Percentiles rank a stretch among this genome's conserved stretches.
Conservation (phyloP, 345 rosid genomes). For the Combretum micranthum region DNA sequence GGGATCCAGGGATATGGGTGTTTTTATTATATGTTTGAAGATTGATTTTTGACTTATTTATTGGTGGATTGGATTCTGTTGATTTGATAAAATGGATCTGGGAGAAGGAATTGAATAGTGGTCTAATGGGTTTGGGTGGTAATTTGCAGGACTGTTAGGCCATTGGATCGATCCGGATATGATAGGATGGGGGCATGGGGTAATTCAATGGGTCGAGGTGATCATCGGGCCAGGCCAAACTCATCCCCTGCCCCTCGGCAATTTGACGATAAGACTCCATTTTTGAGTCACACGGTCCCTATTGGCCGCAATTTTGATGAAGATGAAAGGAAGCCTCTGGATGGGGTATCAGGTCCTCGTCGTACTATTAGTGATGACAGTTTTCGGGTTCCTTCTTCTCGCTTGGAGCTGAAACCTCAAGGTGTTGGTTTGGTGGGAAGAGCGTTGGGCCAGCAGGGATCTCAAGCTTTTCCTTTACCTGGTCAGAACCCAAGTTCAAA, state of each 20-base stretch:
- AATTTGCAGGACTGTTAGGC: conserved; percentile 32
- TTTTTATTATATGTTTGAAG: neutral
- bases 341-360: conserved; percentile 57
- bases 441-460: conserved; percentile 20
- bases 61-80: neutral
- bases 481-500: conserved; percentile 22
- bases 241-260: conserved; percentile 53
- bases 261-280: conserved; percentile 70
- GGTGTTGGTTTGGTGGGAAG: conserved; percentile 29
- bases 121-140: neutral
- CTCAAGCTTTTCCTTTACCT: conserved; percentile 11
- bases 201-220: conserved; percentile 37
- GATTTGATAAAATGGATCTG: conserved; percentile 12
- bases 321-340: conserved; percentile 79
- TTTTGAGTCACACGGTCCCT: conserved; percentile 36
- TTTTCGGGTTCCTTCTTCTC: conserved; percentile 23
- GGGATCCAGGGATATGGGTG: too few species aligned
- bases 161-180: conserved; percentile 47
- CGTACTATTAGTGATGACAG: conserved; percentile 55
- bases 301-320: conserved; percentile 78
- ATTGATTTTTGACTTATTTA: conserved; percentile 1
- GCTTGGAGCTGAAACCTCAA: conserved; percentile 38
- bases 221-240: conserved; percentile 52
- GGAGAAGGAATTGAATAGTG: neutral
- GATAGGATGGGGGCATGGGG: conserved; percentile 62